These are phyloP conservation scores for Botrytis pseudocinerea DNA, from an alignment of 2,329 filamentous ascomycete genomes.

Conservation along the genomic window DNA sequence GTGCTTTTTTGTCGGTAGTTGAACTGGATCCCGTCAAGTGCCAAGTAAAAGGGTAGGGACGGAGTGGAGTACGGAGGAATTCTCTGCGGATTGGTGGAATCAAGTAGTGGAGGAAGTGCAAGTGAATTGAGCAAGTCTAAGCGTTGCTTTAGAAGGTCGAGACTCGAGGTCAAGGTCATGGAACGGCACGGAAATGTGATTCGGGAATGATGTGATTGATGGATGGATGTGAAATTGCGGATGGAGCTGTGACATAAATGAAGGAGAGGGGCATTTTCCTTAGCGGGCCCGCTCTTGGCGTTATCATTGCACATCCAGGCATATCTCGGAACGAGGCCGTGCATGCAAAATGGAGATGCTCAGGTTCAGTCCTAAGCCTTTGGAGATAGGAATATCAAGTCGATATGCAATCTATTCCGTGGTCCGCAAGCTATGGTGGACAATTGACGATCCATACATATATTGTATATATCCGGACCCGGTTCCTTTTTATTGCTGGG, in stretches of 20 bases:
- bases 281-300: conserved; percentile 1
- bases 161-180: background rate
- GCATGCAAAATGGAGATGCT: background rate
- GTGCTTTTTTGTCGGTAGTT: background rate
- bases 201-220: background rate
- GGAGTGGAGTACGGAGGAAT: background rate
- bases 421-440: background rate
- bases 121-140: background rate
- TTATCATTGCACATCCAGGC: background rate
- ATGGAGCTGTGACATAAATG: background rate
- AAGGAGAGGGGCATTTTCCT: background rate
- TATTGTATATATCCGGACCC: background rate
- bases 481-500: background rate
- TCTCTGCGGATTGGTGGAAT: background rate
- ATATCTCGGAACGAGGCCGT: background rate
- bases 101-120: background rate
- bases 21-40: background rate
- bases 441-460: background rate
- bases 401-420: background rate
- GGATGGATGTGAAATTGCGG: background rate
- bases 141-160: background rate
- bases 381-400: background rate
- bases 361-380: background rate
- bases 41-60: background rate
- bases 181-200: background rate